Evolutionary conservation across 345 rosid genomes (phyloP).

Genomic region (Syzygium jambos): DNA sequence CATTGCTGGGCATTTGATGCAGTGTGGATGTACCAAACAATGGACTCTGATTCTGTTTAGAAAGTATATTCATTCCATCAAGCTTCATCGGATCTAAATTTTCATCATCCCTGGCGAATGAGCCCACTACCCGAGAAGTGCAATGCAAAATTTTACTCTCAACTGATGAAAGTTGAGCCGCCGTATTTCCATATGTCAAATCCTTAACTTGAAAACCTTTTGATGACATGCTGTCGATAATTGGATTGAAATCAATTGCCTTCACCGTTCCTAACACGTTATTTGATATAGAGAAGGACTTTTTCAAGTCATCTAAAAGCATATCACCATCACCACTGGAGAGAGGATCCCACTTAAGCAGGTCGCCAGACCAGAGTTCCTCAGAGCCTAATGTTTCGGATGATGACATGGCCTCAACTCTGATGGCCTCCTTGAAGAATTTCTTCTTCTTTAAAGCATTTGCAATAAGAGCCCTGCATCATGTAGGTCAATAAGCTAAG

Average conservation of each 20-base stretch:
- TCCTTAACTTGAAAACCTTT: conserved; percentile 39
- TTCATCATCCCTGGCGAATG: conserved; percentile 7
- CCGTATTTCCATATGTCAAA: conserved; percentile 21
- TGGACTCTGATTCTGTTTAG: conserved; percentile 8
- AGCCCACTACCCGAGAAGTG: conserved; percentile 9
- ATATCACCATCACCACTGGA: conserved; percentile 90
- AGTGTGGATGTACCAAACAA: conserved; percentile 2
- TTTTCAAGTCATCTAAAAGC: conserved; percentile 53
- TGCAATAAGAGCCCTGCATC: conserved; percentile 47
- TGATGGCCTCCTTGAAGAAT: conserved; percentile 65
- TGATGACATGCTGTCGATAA: conserved; percentile 31
- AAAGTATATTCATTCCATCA: not conserved
- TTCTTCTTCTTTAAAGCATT: conserved; percentile 60
- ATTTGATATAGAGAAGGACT: conserved; percentile 39
- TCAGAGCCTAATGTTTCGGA: conserved; percentile 22
- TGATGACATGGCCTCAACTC: conserved; percentile 43
- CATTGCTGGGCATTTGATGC: conserved; percentile 1
- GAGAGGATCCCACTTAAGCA: conserved; percentile 78
- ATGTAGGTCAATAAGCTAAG: not conserved
- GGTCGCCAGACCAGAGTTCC: conserved; percentile 32
- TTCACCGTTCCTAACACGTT: conserved; percentile 24
- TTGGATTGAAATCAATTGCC: conserved; percentile 47
- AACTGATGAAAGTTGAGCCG: conserved; percentile 9
- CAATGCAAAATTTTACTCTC: conserved; percentile 2
- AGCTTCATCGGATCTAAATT: not conserved